Conservation (phyloP, 2,329 filamentous ascomycete genomes). For the Pseudovirgaria hyperparasitica region DNA sequence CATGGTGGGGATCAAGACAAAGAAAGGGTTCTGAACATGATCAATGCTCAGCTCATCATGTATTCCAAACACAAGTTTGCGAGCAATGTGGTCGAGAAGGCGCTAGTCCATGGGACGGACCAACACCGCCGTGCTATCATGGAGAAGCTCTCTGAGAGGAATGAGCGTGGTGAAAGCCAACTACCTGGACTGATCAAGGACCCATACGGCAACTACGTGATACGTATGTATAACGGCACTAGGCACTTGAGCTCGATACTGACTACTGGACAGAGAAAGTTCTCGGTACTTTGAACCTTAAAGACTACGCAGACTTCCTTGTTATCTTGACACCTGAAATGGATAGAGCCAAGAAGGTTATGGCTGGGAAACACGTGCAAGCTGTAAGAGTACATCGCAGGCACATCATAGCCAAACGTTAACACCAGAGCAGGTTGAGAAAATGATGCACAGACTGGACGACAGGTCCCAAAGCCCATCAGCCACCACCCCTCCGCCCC, state of each 20-base stretch:
- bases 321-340: slow-evolving; percentile 31
- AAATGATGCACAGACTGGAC: slow-evolving; percentile 34
- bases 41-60: slow-evolving; percentile 57
- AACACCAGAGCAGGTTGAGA: slow-evolving; percentile 26
- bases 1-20: slow-evolving; percentile 64
- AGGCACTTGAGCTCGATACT: slow-evolving; percentile 2
- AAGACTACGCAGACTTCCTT: slow-evolving; percentile 30
- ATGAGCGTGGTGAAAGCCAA: slow-evolving; percentile 54
- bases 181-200: slow-evolving; percentile 74
- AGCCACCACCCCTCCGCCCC: slow-evolving; percentile 48
- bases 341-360: slow-evolving; percentile 28
- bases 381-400: slow-evolving; percentile 15
- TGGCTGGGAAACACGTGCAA: slow-evolving; percentile 30
- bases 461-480: slow-evolving; percentile 31
- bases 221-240: slow-evolving; percentile 56
- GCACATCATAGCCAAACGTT: not conserved
- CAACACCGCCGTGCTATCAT: slow-evolving; percentile 61
- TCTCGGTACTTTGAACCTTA: slow-evolving; percentile 34
- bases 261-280: slow-evolving; percentile 56
- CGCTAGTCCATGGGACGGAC: slow-evolving; percentile 58
- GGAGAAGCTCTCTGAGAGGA: slow-evolving; percentile 28
- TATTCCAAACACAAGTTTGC: slow-evolving; percentile 94
- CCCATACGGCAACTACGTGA: slow-evolving; percentile 89
- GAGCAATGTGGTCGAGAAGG: slow-evolving; percentile 94
- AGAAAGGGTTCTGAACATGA: slow-evolving; percentile 56